Conservation (phyloP, 2,329 filamentous ascomycete genomes). For the Penicillium polonicum region DNA sequence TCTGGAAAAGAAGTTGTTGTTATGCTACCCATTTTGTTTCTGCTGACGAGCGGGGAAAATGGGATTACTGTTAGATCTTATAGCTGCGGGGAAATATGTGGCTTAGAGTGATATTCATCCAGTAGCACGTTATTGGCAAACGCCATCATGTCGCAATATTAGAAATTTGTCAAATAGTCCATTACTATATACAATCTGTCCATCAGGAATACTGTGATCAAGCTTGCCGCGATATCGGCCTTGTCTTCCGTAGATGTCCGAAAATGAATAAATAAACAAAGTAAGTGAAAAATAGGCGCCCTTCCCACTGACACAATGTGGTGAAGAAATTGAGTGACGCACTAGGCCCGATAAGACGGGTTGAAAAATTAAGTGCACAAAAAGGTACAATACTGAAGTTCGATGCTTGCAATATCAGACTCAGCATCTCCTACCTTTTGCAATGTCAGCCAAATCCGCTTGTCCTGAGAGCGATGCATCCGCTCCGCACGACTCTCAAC, state of each 20-base stretch:
- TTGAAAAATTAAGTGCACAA: not conserved
- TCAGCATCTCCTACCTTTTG: no score
- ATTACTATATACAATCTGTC: no score
- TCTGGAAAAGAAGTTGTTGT: constrained; percentile 11
- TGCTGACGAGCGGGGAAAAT: not conserved
- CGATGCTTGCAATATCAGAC: no score
- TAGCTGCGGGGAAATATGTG: not conserved
- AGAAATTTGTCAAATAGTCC: not conserved
- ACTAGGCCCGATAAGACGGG: not conserved
- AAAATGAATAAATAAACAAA: not conserved
- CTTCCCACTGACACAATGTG: not conserved
- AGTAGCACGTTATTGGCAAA: not conserved
- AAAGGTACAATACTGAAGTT: no score
- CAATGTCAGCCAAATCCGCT: no score
- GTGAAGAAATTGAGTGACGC: not conserved
- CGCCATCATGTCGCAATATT: constrained; percentile 10
- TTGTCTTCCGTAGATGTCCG: not conserved
- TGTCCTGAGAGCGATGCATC: no score
- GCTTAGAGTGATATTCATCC: not conserved
- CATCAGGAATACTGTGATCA: not conserved
- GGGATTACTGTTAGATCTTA: not conserved
- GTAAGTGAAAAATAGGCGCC: not conserved
- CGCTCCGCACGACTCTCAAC: no score
- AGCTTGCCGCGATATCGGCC: not conserved
- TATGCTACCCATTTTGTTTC: constrained; percentile 15